phyloP scores from a whole-genome alignment of 352 stramenopile genomes.

The Phytophthora idaei region DNA sequence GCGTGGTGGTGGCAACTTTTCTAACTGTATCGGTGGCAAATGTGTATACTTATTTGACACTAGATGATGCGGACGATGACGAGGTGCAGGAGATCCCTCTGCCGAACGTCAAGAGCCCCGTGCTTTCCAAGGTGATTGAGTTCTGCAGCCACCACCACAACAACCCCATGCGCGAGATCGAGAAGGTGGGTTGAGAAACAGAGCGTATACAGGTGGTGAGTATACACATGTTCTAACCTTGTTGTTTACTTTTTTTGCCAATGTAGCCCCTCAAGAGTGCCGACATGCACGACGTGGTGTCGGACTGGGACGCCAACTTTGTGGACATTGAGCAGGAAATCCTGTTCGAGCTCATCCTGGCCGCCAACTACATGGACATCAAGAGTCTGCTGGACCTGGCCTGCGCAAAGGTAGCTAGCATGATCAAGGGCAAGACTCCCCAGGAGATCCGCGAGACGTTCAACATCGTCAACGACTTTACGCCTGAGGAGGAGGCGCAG shows the following conservation, averaged over 20 bases:
- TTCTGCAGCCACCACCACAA: constrained; percentile 96
- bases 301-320: constrained; percentile 99
- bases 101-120: constrained; percentile 97
- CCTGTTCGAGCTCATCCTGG: constrained; percentile 99
- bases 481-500: constrained; percentile 98
- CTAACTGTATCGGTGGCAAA: constrained; percentile 1
- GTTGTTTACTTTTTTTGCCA: constrained; percentile 9
- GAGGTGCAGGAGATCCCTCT: constrained; percentile 97
- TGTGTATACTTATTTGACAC: constrained; percentile 1
- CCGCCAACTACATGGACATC: constrained; percentile 99
- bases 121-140: constrained; percentile 98
- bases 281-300: constrained; percentile 99
- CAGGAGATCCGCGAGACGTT: constrained; percentile 99
- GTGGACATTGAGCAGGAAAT: constrained; percentile 99
- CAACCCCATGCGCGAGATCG: constrained; percentile 99
- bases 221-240: constrained; percentile 4
- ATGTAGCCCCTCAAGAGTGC: constrained; percentile 96
- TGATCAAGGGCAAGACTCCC: constrained; percentile 97
- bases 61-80: constrained; percentile 95
- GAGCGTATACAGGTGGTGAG: background rate
- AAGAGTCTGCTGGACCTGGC: constrained; percentile 94
- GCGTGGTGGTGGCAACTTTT: background rate
- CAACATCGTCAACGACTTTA: constrained; percentile 99
- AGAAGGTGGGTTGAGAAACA: constrained; percentile 84
- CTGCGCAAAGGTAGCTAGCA: constrained; percentile 92